Percentiles rank a stretch among this genome's conserved stretches.
Evolutionary conservation across 2,329 filamentous ascomycete genomes (phyloP).

Genomic region (Colletotrichum sp.): DNA sequence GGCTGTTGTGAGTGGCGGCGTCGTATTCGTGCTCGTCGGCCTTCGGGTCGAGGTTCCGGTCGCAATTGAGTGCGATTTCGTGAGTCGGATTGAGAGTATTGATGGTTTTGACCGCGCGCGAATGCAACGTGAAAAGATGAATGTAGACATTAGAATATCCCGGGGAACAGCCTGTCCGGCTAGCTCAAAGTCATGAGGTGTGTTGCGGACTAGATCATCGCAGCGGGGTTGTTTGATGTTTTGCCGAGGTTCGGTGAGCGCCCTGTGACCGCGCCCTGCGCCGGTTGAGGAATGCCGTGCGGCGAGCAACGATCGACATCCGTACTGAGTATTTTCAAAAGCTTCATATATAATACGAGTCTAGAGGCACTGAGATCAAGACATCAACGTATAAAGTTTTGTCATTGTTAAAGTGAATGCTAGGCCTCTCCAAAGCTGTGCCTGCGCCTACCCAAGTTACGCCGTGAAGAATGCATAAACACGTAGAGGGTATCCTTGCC

Average conservation of each 20-base stretch:
- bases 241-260: slow-evolving; percentile 19
- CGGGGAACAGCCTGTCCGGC: not conserved
- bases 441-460: not conserved
- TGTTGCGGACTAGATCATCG: not conserved
- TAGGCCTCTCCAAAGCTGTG: not conserved
- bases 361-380: not conserved
- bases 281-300: not conserved
- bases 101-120: not conserved
- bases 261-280: slow-evolving; percentile 8
- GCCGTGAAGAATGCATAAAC: not conserved
- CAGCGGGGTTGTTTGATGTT: not conserved
- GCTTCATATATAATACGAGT: not conserved
- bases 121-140: not conserved
- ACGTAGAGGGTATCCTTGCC: slow-evolving; percentile 5
- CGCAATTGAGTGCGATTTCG: not conserved
- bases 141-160: not conserved
- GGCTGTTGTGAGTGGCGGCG: not conserved
- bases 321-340: not conserved
- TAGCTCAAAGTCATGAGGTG: not conserved
- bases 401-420: not conserved
- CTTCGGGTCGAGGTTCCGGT: not conserved
- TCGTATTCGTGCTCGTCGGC: not conserved
- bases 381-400: not conserved
- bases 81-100: not conserved
- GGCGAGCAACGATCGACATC: not conserved